Conservation (phyloP, 306 rosid species). For the barrel medic (Medicago truncatula) region MtrunA17r5.0-ANR NC_053043.1:5503001-5503500, state of each 20-base stretch:
- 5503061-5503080: conserved; percentile 77
- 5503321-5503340: not conserved
- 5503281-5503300: conserved; percentile 40
- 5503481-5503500: not conserved
- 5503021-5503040: conserved; percentile 85
- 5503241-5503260: conserved; percentile 73
- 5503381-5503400: conserved; percentile 21
- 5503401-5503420: conserved; percentile 12
- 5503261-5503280: conserved; percentile 19
- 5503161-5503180: conserved; percentile 80
- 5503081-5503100: conserved; percentile 72
- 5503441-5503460: conserved; percentile 1
- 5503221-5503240: conserved; percentile 70
- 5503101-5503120: conserved; percentile 69
- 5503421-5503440: conserved; percentile 5
- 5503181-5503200: conserved; percentile 74
- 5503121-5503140: conserved; percentile 76
- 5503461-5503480: not conserved
- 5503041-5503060: conserved; percentile 96
- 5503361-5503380: conserved; percentile 10
- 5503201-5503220: conserved; percentile 69
- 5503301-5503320: not conserved
- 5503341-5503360: not conserved
- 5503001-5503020: conserved; percentile 80
- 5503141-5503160: conserved; percentile 82